Evolutionary conservation across 257 asterid genomes (phyloP).

Genomic region (Gentiana straminea): DNA sequence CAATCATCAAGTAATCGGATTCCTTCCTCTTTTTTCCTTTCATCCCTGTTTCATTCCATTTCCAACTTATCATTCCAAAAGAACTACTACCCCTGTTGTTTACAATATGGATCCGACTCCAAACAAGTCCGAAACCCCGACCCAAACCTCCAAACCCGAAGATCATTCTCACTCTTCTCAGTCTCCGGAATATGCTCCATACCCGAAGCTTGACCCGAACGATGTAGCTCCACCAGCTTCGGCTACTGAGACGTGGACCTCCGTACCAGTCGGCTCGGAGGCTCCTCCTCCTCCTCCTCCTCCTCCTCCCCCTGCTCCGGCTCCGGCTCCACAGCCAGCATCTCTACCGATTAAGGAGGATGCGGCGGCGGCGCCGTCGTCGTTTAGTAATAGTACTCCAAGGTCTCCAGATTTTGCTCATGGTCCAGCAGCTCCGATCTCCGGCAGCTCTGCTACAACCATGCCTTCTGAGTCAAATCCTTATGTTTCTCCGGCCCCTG

Average conservation of each 20-base stretch:
- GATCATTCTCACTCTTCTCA: slow-evolving; percentile 18
- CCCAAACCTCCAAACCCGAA: slow-evolving; percentile 15
- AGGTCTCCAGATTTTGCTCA: slow-evolving; percentile 15
- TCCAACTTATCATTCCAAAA: not conserved
- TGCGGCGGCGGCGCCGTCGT: not conserved
- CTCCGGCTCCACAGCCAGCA: not conserved
- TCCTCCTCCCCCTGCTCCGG: not conserved
- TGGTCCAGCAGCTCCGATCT: slow-evolving; percentile 21
- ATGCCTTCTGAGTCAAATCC: slow-evolving; percentile 83
- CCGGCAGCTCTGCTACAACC: slow-evolving; percentile 36
- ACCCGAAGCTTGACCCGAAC: slow-evolving; percentile 62
- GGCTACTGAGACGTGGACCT: slow-evolving; percentile 47
- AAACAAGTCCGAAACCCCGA: slow-evolving; percentile 12
- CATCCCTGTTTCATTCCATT: slow-evolving; percentile 1
- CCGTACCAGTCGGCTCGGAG: slow-evolving; percentile 25
- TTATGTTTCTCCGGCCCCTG: slow-evolving; percentile 48
- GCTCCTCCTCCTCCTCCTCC: not conserved
- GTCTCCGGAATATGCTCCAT: slow-evolving; percentile 54
- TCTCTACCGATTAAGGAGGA: not conserved
- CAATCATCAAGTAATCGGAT: too few relatives aligned
- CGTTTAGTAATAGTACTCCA: slow-evolving; percentile 3
- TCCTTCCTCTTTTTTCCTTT: too few relatives aligned
- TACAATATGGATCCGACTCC: slow-evolving; percentile 6
- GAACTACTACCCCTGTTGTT: not conserved
- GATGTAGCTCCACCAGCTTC: slow-evolving; percentile 56